Evolutionary conservation across 345 rosid species (phyloP), one percentile per base, ranked within the genome.

Genomic region (Camelina laxa): DNA sequence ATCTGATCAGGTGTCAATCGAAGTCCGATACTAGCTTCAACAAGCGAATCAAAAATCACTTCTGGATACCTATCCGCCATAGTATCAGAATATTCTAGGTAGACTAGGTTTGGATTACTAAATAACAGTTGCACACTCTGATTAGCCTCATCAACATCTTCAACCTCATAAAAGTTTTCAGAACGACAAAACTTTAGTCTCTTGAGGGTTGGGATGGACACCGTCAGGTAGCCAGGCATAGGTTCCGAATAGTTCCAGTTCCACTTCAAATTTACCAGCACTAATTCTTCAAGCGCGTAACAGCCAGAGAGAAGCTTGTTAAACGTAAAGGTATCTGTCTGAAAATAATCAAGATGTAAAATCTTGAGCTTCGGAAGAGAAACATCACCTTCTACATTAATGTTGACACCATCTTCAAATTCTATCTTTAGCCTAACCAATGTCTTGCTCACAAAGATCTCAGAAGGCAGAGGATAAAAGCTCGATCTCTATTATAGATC

Each of bases 261-360:
- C 62, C 13, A 57, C 24, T 1, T 4, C 41, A 31, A 4, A 58
- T 58, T 16, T 9, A n/a, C 0, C 14, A 58, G 6, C 21, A 9
- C 15, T 33, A 58, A 9, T 0, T 58, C 62, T 16, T 58, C 22
- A 4, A 58, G 42, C 2, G 4, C 15, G 8, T 9, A 22, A 33
- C 44, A 58, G 15, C 15, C 63, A 58, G 44, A 33, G 5, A 58
- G 44, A 58, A 58, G 63, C 44, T 58, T 58, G 13, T 16, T 9
- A 10, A 58, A 16, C 42, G 13, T 31, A 33, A 0, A 15, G 0
- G 6, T 31, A 7, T 57, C 12, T 1, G 9, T 9, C 41, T 0
- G 0, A n/a, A 57, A 0, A n/a, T n/a, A 3, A 58, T 33, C 42
- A 58, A 58, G 61, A 31, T 56, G 39, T 12, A 56, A 38, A 0